Conservation (phyloP, 345 rosid species). For the Mallotus nudiflorus region DNA sequence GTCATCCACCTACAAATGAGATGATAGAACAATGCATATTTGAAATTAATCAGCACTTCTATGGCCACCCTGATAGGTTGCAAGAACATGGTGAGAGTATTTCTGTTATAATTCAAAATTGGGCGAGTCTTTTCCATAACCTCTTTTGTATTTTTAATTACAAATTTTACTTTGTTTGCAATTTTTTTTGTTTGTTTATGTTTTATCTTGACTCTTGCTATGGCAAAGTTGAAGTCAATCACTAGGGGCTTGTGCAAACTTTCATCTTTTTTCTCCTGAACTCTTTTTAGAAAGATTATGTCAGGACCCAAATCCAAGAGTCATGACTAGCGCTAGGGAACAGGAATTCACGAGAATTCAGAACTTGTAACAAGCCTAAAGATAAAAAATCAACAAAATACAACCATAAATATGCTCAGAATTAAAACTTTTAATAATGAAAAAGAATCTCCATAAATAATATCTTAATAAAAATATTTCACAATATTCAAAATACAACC, state of each 20-base stretch:
- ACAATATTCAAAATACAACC: too few relatives aligned
- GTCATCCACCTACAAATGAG: slow-evolving; percentile 72
- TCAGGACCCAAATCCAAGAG: too few relatives aligned
- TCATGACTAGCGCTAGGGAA: too few relatives aligned
- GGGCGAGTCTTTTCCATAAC: slow-evolving; percentile 1
- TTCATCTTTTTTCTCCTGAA: slow-evolving; percentile 78
- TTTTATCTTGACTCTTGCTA: neutral
- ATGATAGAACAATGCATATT: slow-evolving; percentile 64
- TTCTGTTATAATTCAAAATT: slow-evolving; percentile 7
- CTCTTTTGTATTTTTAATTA: neutral
- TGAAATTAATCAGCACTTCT: slow-evolving; percentile 66
- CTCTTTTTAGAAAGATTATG: slow-evolving; percentile 72
- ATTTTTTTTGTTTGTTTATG: neutral
- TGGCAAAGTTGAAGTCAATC: slow-evolving; percentile 70
- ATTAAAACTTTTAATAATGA: too few relatives aligned
- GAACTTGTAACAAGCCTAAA: too few relatives aligned
- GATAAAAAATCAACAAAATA: too few relatives aligned
- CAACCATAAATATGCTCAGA: too few relatives aligned
- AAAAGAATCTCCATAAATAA: too few relatives aligned
- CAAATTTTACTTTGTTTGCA: slow-evolving; percentile 10
- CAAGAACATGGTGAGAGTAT: slow-evolving; percentile 56
- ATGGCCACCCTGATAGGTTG: slow-evolving; percentile 66
- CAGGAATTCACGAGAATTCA: too few relatives aligned
- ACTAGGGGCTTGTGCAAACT: slow-evolving; percentile 88
- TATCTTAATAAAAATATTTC: too few relatives aligned